phyloP scores from a whole-genome alignment of 805 yeast species.

The Nakazawaea ernobii region DNA sequence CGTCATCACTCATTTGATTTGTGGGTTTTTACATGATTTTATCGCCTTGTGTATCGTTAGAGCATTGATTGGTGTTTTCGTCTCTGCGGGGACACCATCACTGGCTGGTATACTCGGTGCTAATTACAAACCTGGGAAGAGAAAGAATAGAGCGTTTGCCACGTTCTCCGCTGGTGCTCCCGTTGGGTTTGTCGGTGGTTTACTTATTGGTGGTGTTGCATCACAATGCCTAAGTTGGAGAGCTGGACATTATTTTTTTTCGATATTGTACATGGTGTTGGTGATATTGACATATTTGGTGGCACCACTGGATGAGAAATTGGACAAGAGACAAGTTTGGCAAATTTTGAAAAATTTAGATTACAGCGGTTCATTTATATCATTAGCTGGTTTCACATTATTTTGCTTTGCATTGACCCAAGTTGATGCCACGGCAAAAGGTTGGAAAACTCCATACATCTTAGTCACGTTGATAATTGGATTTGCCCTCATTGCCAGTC shows the following conservation, averaged over 20 bases:
- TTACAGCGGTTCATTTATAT: slow-evolving; percentile 37
- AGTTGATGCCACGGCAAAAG: slow-evolving; percentile 31
- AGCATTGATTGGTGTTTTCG: slow-evolving; percentile 37
- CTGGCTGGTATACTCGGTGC: slow-evolving; percentile 42
- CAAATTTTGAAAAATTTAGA: slow-evolving; percentile 26
- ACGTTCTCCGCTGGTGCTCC: slow-evolving; percentile 43
- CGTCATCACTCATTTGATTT: slow-evolving; percentile 27
- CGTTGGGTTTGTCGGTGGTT: slow-evolving; percentile 37
- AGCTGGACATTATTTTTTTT: slow-evolving; percentile 32
- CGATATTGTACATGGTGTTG: slow-evolving; percentile 29
- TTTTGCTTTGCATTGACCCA: slow-evolving; percentile 40
- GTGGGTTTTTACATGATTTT: slow-evolving; percentile 32
- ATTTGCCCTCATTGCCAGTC: slow-evolving; percentile 23
- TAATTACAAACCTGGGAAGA: slow-evolving; percentile 29
- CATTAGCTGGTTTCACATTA: slow-evolving; percentile 33
- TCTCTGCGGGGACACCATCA: slow-evolving; percentile 41
- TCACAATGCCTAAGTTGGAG: slow-evolving; percentile 34
- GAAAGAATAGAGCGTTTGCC: slow-evolving; percentile 39
- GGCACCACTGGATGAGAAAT: slow-evolving; percentile 30
- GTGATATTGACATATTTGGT: slow-evolving; percentile 13
- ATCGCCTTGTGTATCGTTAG: slow-evolving; percentile 34
- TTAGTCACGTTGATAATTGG: slow-evolving; percentile 37
- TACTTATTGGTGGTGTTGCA: slow-evolving; percentile 39
- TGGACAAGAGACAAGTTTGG: slow-evolving; percentile 21
- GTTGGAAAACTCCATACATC: slow-evolving; percentile 44